Conservation (phyloP, 805 yeast genomes). For the Candida tallmaniae region DNA sequence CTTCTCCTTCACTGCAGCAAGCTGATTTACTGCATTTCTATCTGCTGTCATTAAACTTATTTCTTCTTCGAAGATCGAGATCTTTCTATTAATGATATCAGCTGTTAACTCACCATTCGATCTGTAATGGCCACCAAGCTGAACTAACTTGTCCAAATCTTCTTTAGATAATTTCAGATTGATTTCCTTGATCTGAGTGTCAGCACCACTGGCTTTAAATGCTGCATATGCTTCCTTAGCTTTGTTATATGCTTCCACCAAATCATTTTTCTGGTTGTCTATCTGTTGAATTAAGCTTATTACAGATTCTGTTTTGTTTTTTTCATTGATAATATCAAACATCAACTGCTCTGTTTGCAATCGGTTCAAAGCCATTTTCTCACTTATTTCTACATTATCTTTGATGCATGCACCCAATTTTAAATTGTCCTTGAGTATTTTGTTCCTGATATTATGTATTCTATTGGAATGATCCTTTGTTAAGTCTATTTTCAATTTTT, state of each 20-base stretch:
- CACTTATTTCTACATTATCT: background rate
- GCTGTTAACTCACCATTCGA: constrained; percentile 34
- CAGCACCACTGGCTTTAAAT: constrained; percentile 35
- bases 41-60: constrained; percentile 33
- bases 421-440: constrained; percentile 18
- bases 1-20: constrained; percentile 33
- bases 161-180: constrained; percentile 35
- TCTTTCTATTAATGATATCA: constrained; percentile 30
- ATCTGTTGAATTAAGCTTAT: constrained; percentile 23
- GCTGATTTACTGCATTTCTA: constrained; percentile 33
- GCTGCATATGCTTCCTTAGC: constrained; percentile 33
- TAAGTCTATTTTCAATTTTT: constrained; percentile 32
- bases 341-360: constrained; percentile 10
- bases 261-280: constrained; percentile 19
- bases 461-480: constrained; percentile 39
- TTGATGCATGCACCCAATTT: background rate
- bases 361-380: constrained; percentile 1
- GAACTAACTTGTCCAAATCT: constrained; percentile 33
- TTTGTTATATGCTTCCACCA: constrained; percentile 27
- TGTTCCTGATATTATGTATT: constrained; percentile 26
- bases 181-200: constrained; percentile 29
- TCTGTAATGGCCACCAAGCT: constrained; percentile 35
- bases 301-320: constrained; percentile 19
- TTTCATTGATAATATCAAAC: constrained; percentile 13
- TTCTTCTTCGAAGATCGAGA: constrained; percentile 46